These are phyloP conservation scores for Ensete glaucum DNA, from an alignment of 176 grass and related monocot species.

Conservation along the genomic window DNA sequence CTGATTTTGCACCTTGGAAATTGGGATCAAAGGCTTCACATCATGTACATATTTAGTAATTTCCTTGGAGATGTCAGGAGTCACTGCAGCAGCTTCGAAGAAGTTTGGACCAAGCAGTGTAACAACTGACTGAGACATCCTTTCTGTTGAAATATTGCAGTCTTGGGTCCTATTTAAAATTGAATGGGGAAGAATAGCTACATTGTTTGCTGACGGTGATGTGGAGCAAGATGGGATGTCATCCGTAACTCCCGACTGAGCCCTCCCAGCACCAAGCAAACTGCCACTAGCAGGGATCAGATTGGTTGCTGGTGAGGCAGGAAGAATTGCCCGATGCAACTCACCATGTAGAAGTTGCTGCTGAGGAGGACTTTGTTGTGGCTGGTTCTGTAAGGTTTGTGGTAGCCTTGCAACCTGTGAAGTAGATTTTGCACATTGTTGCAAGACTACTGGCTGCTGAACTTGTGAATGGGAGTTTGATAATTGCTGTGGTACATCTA, in stretches of 20 bases:
- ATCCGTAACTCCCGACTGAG: constrained; percentile 30
- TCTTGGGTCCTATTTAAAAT: constrained; percentile 36
- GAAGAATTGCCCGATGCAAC: constrained; percentile 17
- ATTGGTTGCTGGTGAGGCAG: constrained; percentile 29
- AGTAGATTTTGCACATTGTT: constrained; percentile 31
- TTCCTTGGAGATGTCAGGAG: constrained; percentile 21
- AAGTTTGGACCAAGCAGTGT: constrained; percentile 28
- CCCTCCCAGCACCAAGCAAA: constrained; percentile 26
- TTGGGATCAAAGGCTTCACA: constrained; percentile 28
- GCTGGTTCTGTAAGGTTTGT: constrained; percentile 23
- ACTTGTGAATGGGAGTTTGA: constrained; percentile 31
- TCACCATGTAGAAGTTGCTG: constrained; percentile 33
- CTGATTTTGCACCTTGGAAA: constrained; percentile 44
- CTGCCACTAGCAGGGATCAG: constrained; percentile 32
- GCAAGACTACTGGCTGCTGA: not conserved
- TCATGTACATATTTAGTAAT: constrained; percentile 23
- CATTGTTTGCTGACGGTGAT: constrained; percentile 40
- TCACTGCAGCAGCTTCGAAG: constrained; percentile 6
- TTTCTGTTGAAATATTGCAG: constrained; percentile 31
- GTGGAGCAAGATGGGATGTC: constrained; percentile 45
- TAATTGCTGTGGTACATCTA: constrained; percentile 47
- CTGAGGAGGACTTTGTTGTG: constrained; percentile 33
- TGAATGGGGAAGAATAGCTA: constrained; percentile 34
- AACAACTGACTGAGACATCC: constrained; percentile 42
- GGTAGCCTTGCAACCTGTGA: constrained; percentile 23